A percentile compares a stretch with the other conserved stretches of the same genome.
phyloP scores from a whole-genome alignment of 2,329 filamentous ascomycete species.

The Colletotrichum noveboracense region DNA sequence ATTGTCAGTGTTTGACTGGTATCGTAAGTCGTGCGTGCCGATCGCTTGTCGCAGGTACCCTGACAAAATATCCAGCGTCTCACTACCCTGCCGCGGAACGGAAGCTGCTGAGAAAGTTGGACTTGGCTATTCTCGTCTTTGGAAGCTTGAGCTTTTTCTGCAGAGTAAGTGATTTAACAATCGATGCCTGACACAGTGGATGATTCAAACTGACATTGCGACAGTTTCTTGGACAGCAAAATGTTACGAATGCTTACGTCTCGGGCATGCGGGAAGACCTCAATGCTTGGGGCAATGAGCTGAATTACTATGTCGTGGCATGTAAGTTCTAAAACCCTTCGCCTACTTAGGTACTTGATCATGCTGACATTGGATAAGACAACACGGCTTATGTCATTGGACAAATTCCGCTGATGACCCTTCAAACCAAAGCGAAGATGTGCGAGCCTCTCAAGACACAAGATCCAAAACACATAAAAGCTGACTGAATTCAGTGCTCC shows the following conservation, averaged over 20 bases:
- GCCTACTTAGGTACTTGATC: accelerated
- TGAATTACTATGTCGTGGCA: conserved; percentile 26
- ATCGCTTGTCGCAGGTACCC: background rate
- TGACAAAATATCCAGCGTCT: conserved; percentile 19
- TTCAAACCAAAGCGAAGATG: conserved; percentile 31
- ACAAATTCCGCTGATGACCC: conserved; percentile 35
- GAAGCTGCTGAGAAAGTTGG: conserved; percentile 29
- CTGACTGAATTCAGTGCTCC: conserved; percentile 22
- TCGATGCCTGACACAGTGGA: background rate
- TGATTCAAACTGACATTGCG: too few relatives aligned
- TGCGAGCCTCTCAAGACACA: background rate
- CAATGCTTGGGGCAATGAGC: conserved; percentile 28
- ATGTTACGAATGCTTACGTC: conserved; percentile 30
- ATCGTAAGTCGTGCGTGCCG: conserved; percentile 24
- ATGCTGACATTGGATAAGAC: conserved; percentile 19
- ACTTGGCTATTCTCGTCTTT: conserved; percentile 25
- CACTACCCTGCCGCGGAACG: conserved; percentile 29
- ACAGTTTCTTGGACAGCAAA: conserved; percentile 31
- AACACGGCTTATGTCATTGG: conserved; percentile 29
- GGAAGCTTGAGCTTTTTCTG: conserved; percentile 25
- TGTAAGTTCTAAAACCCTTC: background rate
- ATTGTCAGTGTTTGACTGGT: conserved; percentile 33
- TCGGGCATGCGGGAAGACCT: conserved; percentile 32
- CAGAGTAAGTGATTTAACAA: background rate
- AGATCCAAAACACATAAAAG: background rate